Base-by-base conservation (phyloP, 768 basidiomycete species). In the Russula sp. region DNA sequence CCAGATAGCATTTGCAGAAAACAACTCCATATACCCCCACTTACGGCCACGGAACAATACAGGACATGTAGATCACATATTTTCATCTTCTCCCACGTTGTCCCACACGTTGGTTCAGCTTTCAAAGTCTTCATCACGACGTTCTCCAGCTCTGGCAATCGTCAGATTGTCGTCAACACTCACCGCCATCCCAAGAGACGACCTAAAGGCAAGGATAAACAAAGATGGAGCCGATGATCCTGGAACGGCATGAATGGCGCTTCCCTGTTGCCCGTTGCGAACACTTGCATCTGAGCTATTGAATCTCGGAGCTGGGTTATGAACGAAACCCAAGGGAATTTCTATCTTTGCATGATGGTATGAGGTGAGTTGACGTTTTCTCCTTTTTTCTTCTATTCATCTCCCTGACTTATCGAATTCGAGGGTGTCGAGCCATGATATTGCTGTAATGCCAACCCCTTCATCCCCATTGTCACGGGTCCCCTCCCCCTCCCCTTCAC, bases 281-380 rank as follows among this genome's bases (percentile, higher is more conserved):
- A 11, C 66, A 56, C 28, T n/a, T 46, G 13, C 68, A 69, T 50
- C 16, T 61, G 36, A 69, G 62, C 32, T 56, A 28, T 69, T 10
- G 66, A 67, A 44, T 48, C 50, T 34, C 57, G 57, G 30, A 62
- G 68, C 10, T 69, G 68, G 68, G 46, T 63, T 6, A 67, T 69
- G 65, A 66, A 69, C n/a, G 68, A 63, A 51, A 59, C 57, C 22
- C 59, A 63, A 54, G 68, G 68, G 11, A 49, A 59, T 69, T 53
- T 36, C 58, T 13, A 55, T 69, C 18, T 69, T 67, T 57, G 68
- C 55, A 50, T 69, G 55, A 64, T 50, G 40, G 24, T 54, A 13
- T 54, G 44, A 56, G 57, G 53, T 67, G 64, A 60, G 57, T 30
- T 53, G n/a, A 9, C 38, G 38, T 16, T 36, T 40, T 30, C 28